These are phyloP conservation scores for Microsporum canis DNA, from an alignment of 2,329 filamentous ascomycete species.

Conservation along the genomic window DNA sequence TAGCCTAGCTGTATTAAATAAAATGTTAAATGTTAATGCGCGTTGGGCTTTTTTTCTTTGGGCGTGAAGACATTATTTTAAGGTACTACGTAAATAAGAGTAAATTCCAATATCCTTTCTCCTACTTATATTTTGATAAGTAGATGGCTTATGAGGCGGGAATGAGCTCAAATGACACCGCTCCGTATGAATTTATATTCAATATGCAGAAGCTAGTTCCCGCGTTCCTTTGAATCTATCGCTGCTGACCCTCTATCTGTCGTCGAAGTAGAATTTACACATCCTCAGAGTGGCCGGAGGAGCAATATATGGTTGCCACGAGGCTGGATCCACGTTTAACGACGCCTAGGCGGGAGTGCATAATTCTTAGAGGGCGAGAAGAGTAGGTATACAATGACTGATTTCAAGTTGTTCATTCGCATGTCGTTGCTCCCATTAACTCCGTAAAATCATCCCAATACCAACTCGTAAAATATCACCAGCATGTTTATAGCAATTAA, in stretches of 20 bases:
- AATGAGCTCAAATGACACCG: not conserved
- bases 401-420: not conserved
- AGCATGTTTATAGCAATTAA: conserved; percentile 72
- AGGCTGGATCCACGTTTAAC: not conserved
- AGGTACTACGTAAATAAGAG: not conserved
- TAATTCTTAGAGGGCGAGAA: not conserved
- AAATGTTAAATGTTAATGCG: conserved; percentile 1
- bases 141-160: not conserved
- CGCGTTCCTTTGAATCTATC: not conserved
- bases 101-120: not conserved
- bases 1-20: not conserved
- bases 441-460: conserved; percentile 26
- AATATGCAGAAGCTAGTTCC: not conserved
- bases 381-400: not conserved
- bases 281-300: not conserved
- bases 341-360: not conserved
- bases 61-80: not conserved
- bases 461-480: conserved; percentile 71
- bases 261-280: not conserved
- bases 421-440: not conserved
- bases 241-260: not conserved
- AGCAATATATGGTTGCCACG: not conserved
- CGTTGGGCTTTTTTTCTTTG: not conserved
- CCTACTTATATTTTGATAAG: not conserved
- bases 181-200: not conserved